These are phyloP conservation scores for Pseudoneurospora amorphoporcata DNA, from an alignment of 495 filamentous ascomycete genomes.

Conservation along the genomic window DNA sequence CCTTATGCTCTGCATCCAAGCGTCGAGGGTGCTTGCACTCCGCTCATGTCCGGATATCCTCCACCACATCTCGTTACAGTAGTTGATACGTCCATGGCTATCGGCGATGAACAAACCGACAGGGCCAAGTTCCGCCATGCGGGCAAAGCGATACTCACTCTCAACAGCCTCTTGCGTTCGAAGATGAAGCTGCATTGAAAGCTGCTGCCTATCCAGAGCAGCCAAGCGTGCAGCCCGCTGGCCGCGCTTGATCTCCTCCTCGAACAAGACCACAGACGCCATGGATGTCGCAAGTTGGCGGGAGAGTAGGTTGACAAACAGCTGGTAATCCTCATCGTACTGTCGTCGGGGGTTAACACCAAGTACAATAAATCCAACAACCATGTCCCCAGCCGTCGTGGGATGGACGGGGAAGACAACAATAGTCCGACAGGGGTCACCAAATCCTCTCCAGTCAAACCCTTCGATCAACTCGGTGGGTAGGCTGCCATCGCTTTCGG, in stretches of 20 bases:
- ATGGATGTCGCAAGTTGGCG: constrained; percentile 60
- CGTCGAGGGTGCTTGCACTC: constrained; percentile 34
- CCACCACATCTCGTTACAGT: constrained; percentile 66
- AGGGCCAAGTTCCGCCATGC: constrained; percentile 64
- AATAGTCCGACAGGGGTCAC: constrained; percentile 50
- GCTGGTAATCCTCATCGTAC: constrained; percentile 58
- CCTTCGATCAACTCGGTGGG: constrained; percentile 48
- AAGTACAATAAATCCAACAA: constrained; percentile 58
- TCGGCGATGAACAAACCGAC: constrained; percentile 66
- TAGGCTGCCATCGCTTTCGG: constrained; percentile 46
- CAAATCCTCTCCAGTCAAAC: constrained; percentile 53
- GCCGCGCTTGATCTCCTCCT: constrained; percentile 61
- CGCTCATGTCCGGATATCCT: constrained; percentile 51
- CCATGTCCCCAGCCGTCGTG: constrained; percentile 49
- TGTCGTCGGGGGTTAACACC: constrained; percentile 58
- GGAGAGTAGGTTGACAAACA: constrained; percentile 59
- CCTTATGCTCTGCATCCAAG: constrained; percentile 58
- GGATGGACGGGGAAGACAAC: constrained; percentile 63
- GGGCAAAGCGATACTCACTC: constrained; percentile 60
- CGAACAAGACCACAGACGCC: constrained; percentile 61
- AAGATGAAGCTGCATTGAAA: constrained; percentile 55
- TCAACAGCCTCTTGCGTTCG: constrained; percentile 59
- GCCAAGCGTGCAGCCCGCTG: constrained; percentile 55
- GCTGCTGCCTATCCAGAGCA: constrained; percentile 52
- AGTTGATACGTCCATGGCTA: constrained; percentile 49